A percentile compares a stretch with the other conserved stretches of the same genome.
phyloP scores from a whole-genome alignment of 805 yeast species.

The Starmerella floris region DNA sequence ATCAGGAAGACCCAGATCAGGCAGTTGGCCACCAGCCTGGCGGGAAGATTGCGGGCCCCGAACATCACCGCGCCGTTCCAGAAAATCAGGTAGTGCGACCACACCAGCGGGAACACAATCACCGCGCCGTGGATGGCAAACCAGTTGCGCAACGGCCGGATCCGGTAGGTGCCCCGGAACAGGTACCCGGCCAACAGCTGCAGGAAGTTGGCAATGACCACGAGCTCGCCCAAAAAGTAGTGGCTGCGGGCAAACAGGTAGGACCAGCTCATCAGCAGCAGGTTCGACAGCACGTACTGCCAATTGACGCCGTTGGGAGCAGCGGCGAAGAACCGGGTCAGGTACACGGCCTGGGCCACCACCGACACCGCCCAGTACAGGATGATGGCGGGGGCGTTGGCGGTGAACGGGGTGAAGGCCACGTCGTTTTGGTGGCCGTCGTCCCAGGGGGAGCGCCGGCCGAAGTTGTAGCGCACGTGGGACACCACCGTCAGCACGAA shows the following conservation, averaged over 20 bases:
- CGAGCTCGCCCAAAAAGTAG: slow-evolving; percentile 45
- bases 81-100: slow-evolving; percentile 60
- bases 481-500: slow-evolving; percentile 45
- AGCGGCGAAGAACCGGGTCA: slow-evolving; percentile 23
- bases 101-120: slow-evolving; percentile 57
- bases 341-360: slow-evolving; percentile 36
- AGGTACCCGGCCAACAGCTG: slow-evolving; percentile 45
- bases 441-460: slow-evolving; percentile 35
- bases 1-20: slow-evolving; percentile 66
- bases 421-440: slow-evolving; percentile 38
- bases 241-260: slow-evolving; percentile 45
- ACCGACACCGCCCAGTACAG: slow-evolving; percentile 48
- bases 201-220: slow-evolving; percentile 45
- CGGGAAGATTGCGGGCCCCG: slow-evolving; percentile 43
- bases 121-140: slow-evolving; percentile 50
- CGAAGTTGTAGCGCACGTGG: slow-evolving; percentile 43
- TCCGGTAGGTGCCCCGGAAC: slow-evolving; percentile 44
- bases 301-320: slow-evolving; percentile 33
- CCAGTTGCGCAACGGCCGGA: slow-evolving; percentile 42
- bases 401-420: slow-evolving; percentile 60
- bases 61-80: slow-evolving; percentile 77
- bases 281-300: slow-evolving; percentile 52
- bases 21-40: slow-evolving; percentile 58
- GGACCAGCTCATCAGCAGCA: slow-evolving; percentile 50
- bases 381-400: slow-evolving; percentile 27